These are phyloP conservation scores for Mercurialis annua DNA, from an alignment of 345 rosid species.

Conservation along the genomic window DNA sequence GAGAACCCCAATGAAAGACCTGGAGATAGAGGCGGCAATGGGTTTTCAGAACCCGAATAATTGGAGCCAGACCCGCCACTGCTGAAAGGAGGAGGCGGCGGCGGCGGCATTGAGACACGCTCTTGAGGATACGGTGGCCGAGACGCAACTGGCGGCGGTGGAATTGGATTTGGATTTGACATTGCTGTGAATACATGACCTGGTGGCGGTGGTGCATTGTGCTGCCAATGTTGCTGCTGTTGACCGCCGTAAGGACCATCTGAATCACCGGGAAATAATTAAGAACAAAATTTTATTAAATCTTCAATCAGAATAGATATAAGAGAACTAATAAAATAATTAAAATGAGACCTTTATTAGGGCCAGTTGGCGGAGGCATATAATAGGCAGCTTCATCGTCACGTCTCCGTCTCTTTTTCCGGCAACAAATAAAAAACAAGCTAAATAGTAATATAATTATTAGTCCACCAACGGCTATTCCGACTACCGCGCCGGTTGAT, in stretches of 20 bases:
- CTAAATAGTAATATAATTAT: conserved; percentile 18
- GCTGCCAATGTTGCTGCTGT: conserved; percentile 64
- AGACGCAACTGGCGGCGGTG: conserved; percentile 29
- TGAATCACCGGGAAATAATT: conserved; percentile 24
- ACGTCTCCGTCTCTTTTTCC: conserved; percentile 24
- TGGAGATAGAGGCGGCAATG: conserved; percentile 63
- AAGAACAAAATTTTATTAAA: not conserved
- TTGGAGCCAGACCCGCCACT: conserved; percentile 64
- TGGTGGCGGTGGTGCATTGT: conserved; percentile 44
- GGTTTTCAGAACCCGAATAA: conserved; percentile 49
- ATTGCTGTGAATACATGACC: conserved; percentile 22
- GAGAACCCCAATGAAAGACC: conserved; percentile 55
- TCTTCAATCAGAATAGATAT: not conserved
- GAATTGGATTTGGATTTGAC: conserved; percentile 11
- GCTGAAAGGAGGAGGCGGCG: conserved; percentile 34
- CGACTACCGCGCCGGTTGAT: conserved; percentile 28
- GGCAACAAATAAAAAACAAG: conserved; percentile 22
- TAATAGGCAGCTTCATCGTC: conserved; percentile 28
- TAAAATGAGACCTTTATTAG: conserved; percentile 45
- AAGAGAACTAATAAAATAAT: not conserved
- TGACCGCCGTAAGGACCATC: conserved; percentile 44
- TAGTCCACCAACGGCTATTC: conserved; percentile 34
- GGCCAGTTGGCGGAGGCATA: conserved; percentile 41
- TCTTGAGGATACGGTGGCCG: conserved; percentile 16
- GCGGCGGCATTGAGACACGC: conserved; percentile 16